Percentiles rank a stretch among this genome's conserved stretches.
These are phyloP conservation scores for Carex littledalei DNA, from an alignment of 176 grass and related monocot genomes.

Conservation along the genomic window DNA sequence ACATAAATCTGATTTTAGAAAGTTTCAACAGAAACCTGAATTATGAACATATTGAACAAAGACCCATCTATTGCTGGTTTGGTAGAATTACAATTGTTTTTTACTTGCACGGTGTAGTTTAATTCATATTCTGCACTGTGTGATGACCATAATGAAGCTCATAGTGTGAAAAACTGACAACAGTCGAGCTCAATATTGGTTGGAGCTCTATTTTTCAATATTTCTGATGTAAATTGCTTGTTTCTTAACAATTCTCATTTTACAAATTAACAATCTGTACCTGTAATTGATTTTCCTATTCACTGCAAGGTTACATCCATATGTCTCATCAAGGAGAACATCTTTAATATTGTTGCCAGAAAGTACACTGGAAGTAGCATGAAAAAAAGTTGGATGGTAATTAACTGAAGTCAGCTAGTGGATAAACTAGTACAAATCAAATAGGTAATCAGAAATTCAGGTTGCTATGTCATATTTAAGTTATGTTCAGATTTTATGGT, in stretches of 20 bases:
- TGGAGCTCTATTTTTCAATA: not conserved
- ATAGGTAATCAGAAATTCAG: not conserved
- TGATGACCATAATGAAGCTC: not conserved
- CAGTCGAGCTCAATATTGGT: not conserved
- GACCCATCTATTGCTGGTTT: not conserved
- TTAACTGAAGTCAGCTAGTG: not conserved
- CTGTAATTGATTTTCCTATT: conserved; percentile 18
- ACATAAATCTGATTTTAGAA: not conserved
- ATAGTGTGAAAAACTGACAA: not conserved
- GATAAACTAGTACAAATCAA: not conserved
- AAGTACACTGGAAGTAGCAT: conserved; percentile 7
- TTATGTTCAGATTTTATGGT: not conserved
- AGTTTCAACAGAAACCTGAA: not conserved
- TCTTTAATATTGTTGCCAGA: conserved; percentile 10
- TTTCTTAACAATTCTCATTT: not conserved
- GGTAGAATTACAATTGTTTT: not conserved
- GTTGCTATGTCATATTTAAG: no score
- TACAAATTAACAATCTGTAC: not conserved
- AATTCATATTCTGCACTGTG: not conserved
- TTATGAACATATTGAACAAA: not conserved
- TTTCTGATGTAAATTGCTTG: not conserved
- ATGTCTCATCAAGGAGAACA: not conserved
- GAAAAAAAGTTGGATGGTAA: not conserved
- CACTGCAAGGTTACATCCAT: not conserved
- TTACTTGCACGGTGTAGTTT: not conserved